Base-by-base conservation (phyloP, 1,139 yeast species). In the Suhomyces kunorum region DNA sequence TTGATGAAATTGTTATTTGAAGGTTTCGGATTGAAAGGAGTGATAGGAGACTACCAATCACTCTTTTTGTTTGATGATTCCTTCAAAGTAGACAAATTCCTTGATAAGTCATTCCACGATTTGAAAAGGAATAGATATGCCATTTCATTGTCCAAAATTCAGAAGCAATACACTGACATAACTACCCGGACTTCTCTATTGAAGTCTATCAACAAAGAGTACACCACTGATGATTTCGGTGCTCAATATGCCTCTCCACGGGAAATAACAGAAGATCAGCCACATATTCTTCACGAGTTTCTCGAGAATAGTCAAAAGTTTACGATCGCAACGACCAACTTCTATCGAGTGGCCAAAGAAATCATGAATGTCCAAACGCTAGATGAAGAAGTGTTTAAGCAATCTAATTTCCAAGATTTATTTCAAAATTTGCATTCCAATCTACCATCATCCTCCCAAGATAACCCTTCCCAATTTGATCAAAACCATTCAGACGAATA, bases 341-440 rank as follows among this genome's bases (percentile, higher is more conserved):
- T 83, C 39, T 80, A 78, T 42, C 79, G 80, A 13, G 79, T 81
- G 39, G 71, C 87, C n/a, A 67, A 76, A 38, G 80, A 80, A 49
- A 81, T 87, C 39, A 71, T 85, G 51, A 79, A 71, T 48, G 81
- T 83, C 3, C 76, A 78, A 45, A 80, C 87, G 1, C 71, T 83
- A 42, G 87, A 81, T 54, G 80, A 87, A 0, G 79, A 77, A 35
- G 70, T 29, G 12, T 35, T 38, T 22, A 59, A 66, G 24, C 70
- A 69, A 44, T 53, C 70, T 8, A 67, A 67, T 20, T 60, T 76
- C 40, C 66, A 38, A 66, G 42, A 56, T 57, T 18, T 48, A 74
- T 36, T 60, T 76, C 25, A 67, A 15, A 40, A 34, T 14, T 26
- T 30, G 9, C 28, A 40, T 15, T 28, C 28, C 15, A 28, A 28